phyloP scores from a whole-genome alignment of 495 filamentous ascomycete species.

The Cairneyella variabilis region DNA sequence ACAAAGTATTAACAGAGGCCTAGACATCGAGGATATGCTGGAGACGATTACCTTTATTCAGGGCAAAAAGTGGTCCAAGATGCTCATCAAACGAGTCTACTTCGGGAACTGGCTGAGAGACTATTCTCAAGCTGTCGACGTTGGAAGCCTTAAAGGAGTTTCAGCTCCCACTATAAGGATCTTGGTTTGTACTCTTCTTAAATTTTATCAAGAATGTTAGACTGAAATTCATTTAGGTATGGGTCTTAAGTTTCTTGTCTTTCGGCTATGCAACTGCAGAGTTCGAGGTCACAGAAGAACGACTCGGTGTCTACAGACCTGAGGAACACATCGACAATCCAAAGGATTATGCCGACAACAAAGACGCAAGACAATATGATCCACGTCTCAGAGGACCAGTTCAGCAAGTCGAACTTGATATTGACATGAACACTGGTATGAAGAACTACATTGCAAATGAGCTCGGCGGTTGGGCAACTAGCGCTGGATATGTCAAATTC shows the following conservation, averaged over 20 bases:
- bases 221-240: slow-evolving; percentile 29
- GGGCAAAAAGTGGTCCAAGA: slow-evolving; percentile 91
- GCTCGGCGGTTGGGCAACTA: slow-evolving; percentile 67
- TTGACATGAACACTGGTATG: slow-evolving; percentile 86
- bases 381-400: slow-evolving; percentile 77
- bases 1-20: slow-evolving; percentile 6
- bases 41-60: slow-evolving; percentile 82
- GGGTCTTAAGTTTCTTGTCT: slow-evolving; percentile 54
- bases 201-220: too few species aligned
- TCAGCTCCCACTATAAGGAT: slow-evolving; percentile 89
- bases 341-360: slow-evolving; percentile 59
- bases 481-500: slow-evolving; percentile 81
- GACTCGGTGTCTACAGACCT: slow-evolving; percentile 83
- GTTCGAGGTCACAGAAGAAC: slow-evolving; percentile 85
- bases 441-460: slow-evolving; percentile 99
- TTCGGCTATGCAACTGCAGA: slow-evolving; percentile 85
- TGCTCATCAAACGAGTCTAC: slow-evolving; percentile 86
- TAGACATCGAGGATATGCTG: slow-evolving; percentile 85
- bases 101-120: slow-evolving; percentile 81
- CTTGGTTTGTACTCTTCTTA: slow-evolving; percentile 47
- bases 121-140: slow-evolving; percentile 87
- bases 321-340: slow-evolving; percentile 90
- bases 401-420: slow-evolving; percentile 67
- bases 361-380: slow-evolving; percentile 83
- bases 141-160: slow-evolving; percentile 83